Percentiles rank a stretch among this genome's conserved stretches.
phyloP scores from a whole-genome alignment of 2,329 filamentous ascomycete genomes.

The Drechslerella dactyloides region DNA sequence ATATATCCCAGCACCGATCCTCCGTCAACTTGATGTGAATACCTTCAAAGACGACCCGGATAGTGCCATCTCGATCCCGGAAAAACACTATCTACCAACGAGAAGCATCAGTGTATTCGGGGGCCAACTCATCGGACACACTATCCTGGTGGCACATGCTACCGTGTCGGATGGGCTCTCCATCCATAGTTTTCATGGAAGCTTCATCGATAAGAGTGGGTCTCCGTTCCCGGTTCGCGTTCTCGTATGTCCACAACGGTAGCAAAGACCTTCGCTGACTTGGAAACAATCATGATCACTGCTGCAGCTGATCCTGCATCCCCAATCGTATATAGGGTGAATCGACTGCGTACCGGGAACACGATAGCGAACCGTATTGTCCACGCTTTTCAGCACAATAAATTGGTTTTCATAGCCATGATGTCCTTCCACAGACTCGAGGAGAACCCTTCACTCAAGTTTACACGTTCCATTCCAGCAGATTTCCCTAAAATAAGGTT shows the following conservation, averaged over 20 bases:
- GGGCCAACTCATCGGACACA: conserved; percentile 36
- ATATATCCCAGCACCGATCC: conserved; percentile 18
- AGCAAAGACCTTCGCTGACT: not conserved
- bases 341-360: conserved; percentile 26
- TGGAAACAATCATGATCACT: not conserved
- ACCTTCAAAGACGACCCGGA: conserved; percentile 25
- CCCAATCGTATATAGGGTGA: conserved; percentile 21
- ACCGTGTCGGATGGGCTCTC: conserved; percentile 14
- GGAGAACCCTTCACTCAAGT: conserved; percentile 18
- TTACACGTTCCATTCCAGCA: not conserved
- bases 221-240: not conserved
- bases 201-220: conserved; percentile 40
- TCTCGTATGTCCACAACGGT: no score
- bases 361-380: conserved; percentile 27
- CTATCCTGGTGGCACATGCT: conserved; percentile 26
- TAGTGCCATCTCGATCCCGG: conserved; percentile 15
- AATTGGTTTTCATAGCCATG: conserved; percentile 32
- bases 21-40: conserved; percentile 25
- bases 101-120: conserved; percentile 39
- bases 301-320: conserved; percentile 29
- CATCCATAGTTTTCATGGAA: conserved; percentile 32
- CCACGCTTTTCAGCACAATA: conserved; percentile 30
- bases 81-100: conserved; percentile 31
- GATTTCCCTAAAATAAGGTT: conserved; percentile 18
- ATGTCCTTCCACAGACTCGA: conserved; percentile 37